Evolutionary conservation across 441 rosid species (phyloP).

Genomic region (Jatropha multifida): DNA sequence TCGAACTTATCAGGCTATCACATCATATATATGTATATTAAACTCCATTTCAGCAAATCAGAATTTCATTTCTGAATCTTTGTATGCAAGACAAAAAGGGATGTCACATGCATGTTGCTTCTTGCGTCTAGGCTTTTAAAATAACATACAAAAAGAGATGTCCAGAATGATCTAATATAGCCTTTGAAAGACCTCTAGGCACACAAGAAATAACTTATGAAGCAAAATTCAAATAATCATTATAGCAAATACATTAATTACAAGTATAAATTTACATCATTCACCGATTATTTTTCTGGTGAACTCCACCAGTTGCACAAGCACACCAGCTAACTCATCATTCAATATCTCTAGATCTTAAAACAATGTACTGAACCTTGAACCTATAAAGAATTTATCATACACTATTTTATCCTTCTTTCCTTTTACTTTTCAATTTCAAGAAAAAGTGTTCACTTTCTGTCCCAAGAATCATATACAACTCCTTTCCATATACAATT

Average conservation of each 20-base stretch:
- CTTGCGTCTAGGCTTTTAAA: too few species aligned
- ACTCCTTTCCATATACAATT: neutral
- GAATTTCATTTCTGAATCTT: too few species aligned
- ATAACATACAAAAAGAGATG: too few species aligned
- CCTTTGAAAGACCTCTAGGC: too few species aligned
- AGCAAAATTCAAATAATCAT: too few species aligned
- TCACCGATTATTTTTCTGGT: neutral
- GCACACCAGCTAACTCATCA: neutral
- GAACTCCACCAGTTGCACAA: neutral
- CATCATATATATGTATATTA: too few species aligned
- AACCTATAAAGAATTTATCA: neutral
- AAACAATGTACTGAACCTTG: neutral
- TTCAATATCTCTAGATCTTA: neutral
- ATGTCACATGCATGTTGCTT: too few species aligned
- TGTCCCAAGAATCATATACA: neutral
- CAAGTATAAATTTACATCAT: constrained; percentile 1
- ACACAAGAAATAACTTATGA: too few species aligned
- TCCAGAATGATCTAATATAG: too few species aligned
- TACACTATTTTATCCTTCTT: neutral
- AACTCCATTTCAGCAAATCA: too few species aligned
- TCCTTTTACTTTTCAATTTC: neutral
- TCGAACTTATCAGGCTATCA: too few species aligned
- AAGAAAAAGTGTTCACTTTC: neutral
- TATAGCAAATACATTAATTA: neutral
- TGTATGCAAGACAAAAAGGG: too few species aligned